These are phyloP conservation scores for Lagerstroemia speciosa DNA, from an alignment of 345 rosid species.

Conservation along the genomic window DNA sequence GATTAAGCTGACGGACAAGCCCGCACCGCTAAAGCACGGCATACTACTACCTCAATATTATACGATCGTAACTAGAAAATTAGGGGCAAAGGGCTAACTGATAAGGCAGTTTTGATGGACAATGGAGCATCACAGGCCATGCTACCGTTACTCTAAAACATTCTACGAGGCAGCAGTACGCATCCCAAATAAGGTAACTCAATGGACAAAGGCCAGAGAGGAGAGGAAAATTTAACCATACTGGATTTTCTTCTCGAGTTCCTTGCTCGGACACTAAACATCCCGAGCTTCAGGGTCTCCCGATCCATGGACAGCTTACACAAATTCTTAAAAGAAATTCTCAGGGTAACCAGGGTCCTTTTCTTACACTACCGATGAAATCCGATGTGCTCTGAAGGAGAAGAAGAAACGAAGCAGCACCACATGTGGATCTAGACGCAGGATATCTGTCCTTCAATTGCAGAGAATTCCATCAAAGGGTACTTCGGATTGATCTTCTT, in stretches of 20 bases:
- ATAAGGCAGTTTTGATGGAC: neutral
- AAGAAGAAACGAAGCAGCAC: constrained; percentile 1
- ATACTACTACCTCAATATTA: constrained; percentile 1
- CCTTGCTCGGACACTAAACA: constrained; percentile 81
- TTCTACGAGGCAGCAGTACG: neutral
- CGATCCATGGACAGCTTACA: constrained; percentile 57
- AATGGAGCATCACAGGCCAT: constrained; percentile 3
- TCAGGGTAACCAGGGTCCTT: too few species aligned
- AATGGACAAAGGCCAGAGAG: neutral
- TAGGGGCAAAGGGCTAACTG: neutral
- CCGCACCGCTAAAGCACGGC: constrained; percentile 4
- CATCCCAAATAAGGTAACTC: neutral
- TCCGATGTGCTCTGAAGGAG: too few species aligned
- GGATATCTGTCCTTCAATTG: constrained; percentile 27
- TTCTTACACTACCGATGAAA: too few species aligned
- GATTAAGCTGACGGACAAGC: constrained; percentile 1
- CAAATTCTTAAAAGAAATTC: too few species aligned
- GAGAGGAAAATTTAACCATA: neutral
- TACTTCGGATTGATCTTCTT: too few species aligned
- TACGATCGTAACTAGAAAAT: neutral
- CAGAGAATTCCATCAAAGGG: constrained; percentile 51
- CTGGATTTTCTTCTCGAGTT: constrained; percentile 34
- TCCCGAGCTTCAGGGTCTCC: constrained; percentile 63
- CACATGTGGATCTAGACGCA: constrained; percentile 17
- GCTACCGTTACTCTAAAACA: neutral